Conservation (phyloP, 768 basidiomycete genomes). For the Xerocomellus amylosporus region DNA sequence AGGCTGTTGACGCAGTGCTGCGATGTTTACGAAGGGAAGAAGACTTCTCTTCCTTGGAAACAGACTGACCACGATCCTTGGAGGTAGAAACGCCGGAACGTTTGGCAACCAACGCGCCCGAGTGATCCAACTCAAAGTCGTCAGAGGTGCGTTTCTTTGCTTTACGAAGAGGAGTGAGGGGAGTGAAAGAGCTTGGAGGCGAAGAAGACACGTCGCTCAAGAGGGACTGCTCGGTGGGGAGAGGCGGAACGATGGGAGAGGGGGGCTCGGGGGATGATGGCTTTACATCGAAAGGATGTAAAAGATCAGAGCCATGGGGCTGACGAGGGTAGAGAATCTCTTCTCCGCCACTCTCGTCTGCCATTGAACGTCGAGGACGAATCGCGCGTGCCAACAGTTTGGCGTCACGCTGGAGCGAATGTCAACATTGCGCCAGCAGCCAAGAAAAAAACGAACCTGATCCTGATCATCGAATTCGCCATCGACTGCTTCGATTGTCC, state of each 20-base stretch:
- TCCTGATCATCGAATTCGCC: constrained; percentile 71
- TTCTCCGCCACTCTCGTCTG: constrained; percentile 86
- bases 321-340: constrained; percentile 87
- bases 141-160: constrained; percentile 77
- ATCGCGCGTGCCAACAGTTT: constrained; percentile 48
- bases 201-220: constrained; percentile 34
- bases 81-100: constrained; percentile 33
- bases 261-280: constrained; percentile 28
- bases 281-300: constrained; percentile 34
- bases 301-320: constrained; percentile 30
- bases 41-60: constrained; percentile 48
- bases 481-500: constrained; percentile 87
- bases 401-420: constrained; percentile 40
- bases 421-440: neutral
- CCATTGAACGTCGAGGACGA: constrained; percentile 60
- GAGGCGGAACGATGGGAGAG: constrained; percentile 30
- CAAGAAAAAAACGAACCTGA: constrained; percentile 45
- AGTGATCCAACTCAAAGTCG: constrained; percentile 77
- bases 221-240: constrained; percentile 31
- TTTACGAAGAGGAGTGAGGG: constrained; percentile 43
- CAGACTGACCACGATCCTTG: constrained; percentile 26
- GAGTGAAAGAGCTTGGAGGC: constrained; percentile 64
- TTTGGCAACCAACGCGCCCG: constrained; percentile 58
- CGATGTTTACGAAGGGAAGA: constrained; percentile 61
- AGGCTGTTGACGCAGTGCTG: constrained; percentile 59